phyloP scores from a whole-genome alignment of 768 basidiomycete genomes.

The Stropharia rugosoannulata region DNA sequence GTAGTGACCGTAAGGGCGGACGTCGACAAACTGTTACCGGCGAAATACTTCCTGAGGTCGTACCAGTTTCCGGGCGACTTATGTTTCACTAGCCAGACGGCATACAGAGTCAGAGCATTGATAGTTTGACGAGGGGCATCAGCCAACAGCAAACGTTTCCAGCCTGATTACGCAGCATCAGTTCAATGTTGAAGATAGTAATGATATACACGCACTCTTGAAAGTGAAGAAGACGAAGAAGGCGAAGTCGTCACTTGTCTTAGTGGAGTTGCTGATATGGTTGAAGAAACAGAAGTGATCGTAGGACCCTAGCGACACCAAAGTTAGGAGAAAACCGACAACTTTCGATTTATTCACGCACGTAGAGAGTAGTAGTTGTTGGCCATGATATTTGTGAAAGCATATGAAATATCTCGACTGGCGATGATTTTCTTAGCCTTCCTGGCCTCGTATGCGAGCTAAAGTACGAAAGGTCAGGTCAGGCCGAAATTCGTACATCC shows the following conservation, averaged over 20 bases:
- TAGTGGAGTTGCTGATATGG: slow-evolving; percentile 94
- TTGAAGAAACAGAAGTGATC: slow-evolving; percentile 98
- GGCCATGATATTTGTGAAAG: slow-evolving; percentile 97
- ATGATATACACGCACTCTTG: slow-evolving; percentile 67
- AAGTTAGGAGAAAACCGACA: slow-evolving; percentile 5
- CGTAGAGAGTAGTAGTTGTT: slow-evolving; percentile 96
- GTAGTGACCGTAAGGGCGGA: slow-evolving; percentile 86
- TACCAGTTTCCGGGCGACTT: slow-evolving; percentile 52
- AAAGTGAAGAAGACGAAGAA: slow-evolving; percentile 99
- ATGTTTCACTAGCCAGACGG: slow-evolving; percentile 62
- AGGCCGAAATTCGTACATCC: background rate
- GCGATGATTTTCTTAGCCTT: slow-evolving; percentile 94
- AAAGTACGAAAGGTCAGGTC: background rate
- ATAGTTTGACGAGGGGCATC: slow-evolving; percentile 97
- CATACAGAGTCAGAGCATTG: slow-evolving; percentile 95
- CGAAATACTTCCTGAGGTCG: slow-evolving; percentile 77
- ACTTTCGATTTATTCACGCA: slow-evolving; percentile 37
- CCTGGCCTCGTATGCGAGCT: slow-evolving; percentile 87
- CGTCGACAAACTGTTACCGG: slow-evolving; percentile 70
- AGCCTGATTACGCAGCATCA: slow-evolving; percentile 25
- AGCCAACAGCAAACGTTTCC: slow-evolving; percentile 61
- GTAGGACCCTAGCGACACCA: slow-evolving; percentile 68
- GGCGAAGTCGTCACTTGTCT: slow-evolving; percentile 95
- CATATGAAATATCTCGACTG: slow-evolving; percentile 95
- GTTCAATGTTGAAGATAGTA: background rate